Conservation (phyloP, 768 basidiomycete genomes). For the Amanita pseudoporphyria region DNA sequence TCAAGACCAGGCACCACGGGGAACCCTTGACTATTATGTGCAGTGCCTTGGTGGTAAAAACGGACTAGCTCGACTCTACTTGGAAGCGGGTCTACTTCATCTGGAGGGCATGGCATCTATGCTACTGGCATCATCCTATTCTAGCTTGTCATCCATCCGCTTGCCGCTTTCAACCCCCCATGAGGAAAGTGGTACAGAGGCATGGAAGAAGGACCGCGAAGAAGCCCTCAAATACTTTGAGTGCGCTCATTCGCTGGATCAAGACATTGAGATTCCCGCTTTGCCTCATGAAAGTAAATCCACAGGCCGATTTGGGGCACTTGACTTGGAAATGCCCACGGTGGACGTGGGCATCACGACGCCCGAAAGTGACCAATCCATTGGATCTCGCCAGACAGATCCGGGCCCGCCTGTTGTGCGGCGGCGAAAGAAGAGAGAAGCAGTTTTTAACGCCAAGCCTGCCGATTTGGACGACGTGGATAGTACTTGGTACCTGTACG, state of each 20-base stretch:
- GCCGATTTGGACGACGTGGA: conserved; percentile 51
- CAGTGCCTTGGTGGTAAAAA: conserved; percentile 56
- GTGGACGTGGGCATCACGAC: conserved; percentile 38
- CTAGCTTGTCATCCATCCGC: conserved; percentile 70
- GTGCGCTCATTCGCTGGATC: conserved; percentile 49
- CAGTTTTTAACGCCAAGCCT: conserved; percentile 32
- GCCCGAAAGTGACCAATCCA: conserved; percentile 26
- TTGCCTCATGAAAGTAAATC: conserved; percentile 40
- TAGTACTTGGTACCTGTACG: conserved; percentile 69
- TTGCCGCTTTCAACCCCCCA: conserved; percentile 43
- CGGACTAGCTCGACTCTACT: conserved; percentile 65
- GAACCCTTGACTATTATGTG: conserved; percentile 51
- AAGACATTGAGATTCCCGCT: conserved; percentile 59
- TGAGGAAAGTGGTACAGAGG: conserved; percentile 52
- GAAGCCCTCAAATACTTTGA: conserved; percentile 66
- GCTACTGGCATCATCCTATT: conserved; percentile 65
- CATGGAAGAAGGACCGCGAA: conserved; percentile 69
- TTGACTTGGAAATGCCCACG: conserved; percentile 60
- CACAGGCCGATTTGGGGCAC: conserved; percentile 17
- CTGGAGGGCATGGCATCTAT: conserved; percentile 71
- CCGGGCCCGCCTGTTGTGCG: conserved; percentile 29
- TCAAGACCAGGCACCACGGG: conserved; percentile 33
- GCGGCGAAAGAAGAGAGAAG: conserved; percentile 49
- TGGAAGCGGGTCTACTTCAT: conserved; percentile 71
- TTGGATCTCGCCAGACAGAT: conserved; percentile 26